Evolutionary conservation across 1,284 basidiomycete species (phyloP).

Genomic region (Leccinum huronense): DNA sequence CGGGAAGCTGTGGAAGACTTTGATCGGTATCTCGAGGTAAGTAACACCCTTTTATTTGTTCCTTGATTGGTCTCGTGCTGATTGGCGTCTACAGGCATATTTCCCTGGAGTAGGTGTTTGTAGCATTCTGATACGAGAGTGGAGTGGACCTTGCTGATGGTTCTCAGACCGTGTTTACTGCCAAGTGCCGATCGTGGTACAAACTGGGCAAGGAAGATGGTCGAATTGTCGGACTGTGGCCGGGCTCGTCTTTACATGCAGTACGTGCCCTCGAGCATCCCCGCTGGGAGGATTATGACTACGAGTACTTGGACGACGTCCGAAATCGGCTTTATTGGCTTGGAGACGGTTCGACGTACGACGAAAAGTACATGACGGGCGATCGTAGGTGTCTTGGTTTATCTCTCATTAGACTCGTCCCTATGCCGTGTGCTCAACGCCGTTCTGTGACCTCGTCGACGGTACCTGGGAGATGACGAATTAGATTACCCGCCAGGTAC

Average conservation of each 20-base stretch:
- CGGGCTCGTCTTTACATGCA: slow-evolving; percentile 57
- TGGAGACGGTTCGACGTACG: slow-evolving; percentile 53
- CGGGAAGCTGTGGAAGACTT: slow-evolving; percentile 56
- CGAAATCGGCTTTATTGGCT: slow-evolving; percentile 57
- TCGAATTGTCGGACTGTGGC: slow-evolving; percentile 57
- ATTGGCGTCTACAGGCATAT: slow-evolving; percentile 38
- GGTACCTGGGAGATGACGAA: slow-evolving; percentile 46
- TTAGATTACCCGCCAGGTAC: slow-evolving; percentile 36
- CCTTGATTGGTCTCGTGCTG: background rate
- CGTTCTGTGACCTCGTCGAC: background rate
- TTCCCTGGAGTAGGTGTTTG: slow-evolving; percentile 42
- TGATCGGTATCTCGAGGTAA: slow-evolving; percentile 49
- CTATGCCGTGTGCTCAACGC: slow-evolving; percentile 1
- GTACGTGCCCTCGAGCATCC: slow-evolving; percentile 49
- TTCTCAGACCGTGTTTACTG: slow-evolving; percentile 54
- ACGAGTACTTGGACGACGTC: slow-evolving; percentile 44
- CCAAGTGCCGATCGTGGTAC: slow-evolving; percentile 66
- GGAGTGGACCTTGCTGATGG: no score
- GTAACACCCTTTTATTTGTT: slow-evolving; percentile 23
- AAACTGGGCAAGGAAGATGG: slow-evolving; percentile 60
- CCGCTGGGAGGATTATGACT: slow-evolving; percentile 66
- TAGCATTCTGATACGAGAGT: no score
- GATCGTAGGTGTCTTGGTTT: slow-evolving; percentile 44
- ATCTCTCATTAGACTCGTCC: background rate
- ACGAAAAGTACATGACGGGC: slow-evolving; percentile 42